phyloP scores from a whole-genome alignment of 306 rosid species.

The Astragalus glycyphyllos region DNA sequence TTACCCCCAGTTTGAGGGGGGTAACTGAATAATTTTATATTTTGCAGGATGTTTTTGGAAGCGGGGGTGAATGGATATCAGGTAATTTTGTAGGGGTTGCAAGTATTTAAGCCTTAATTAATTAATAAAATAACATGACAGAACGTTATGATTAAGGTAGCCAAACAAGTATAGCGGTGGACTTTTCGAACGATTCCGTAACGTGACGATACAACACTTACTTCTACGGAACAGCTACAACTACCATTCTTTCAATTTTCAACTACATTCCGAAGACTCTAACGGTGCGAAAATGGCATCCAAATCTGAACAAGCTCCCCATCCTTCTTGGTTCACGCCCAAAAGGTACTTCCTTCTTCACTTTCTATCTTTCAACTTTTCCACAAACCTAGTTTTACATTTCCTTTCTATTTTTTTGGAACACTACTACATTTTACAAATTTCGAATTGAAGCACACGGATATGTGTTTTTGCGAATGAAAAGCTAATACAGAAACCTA shows the following conservation, averaged over 20 bases:
- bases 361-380: no score
- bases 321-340: slow-evolving; percentile 58
- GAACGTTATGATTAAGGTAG: neutral
- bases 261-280: neutral
- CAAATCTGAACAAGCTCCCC: slow-evolving; percentile 21
- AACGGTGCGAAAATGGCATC: slow-evolving; percentile 39
- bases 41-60: no score
- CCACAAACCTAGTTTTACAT: neutral
- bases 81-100: no score
- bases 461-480: neutral
- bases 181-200: neutral
- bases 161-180: neutral
- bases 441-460: neutral
- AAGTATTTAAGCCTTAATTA: no score
- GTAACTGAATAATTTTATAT: no score
- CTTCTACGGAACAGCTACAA: neutral
- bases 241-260: neutral
- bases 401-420: neutral
- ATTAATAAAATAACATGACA: no score
- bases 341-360: slow-evolving; percentile 37
- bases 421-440: no score
- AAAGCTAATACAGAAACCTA: neutral
- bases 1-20: no score
- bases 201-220: neutral
- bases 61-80: no score